Evolutionary conservation across 164 flowering plant species (phyloP), one percentile per base, ranked within the genome.

Genomic region (Vitis riparia): DNA sequence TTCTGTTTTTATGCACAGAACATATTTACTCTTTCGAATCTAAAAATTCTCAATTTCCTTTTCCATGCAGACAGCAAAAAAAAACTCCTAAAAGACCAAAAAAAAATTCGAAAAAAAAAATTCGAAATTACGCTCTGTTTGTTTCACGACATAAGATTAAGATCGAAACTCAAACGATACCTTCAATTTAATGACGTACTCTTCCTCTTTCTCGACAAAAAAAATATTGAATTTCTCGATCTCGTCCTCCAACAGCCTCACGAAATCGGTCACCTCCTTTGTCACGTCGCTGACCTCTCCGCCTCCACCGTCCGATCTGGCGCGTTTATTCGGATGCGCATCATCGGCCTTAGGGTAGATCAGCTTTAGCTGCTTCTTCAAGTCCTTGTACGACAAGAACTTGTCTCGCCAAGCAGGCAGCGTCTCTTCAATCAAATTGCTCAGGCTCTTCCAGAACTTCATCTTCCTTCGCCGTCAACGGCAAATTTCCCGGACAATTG

Each of bases 381-480:
- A 67, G 62, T 78, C 80, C 71, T 86, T 86, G 72, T 86, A 84
- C 3, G 87, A 82, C 65, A 86, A 55, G 56, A 86, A 86, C 73
- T 84, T 77, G 80, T 86, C 87, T 32, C 81, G 70, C 89, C 89
- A 86, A 5, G 84, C 87, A 0, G 87, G 89, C 15, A 86, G 62
- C 14, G 87, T 79, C 73, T 82, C 78, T 55, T 82, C 82, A 63
- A 84, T 82, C 63, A 67, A 59, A 19, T 17, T 70, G 63, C 73
- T 79, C 47, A 86, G 62, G 17, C 67, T 80, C 76, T 84, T 86
- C 77, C 78, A 69, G 65, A 86, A 86, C 69, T 84, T 86, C 84
- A 86, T 86, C 44, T 37, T 37, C 44, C 44, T 37, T 37, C 44
- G 44, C 44, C 44, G 44, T 37, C 44, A 37, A 37, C 44, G 44